Conservation (phyloP, 257 asterid species). For the Rhazya stricta region DNA sequence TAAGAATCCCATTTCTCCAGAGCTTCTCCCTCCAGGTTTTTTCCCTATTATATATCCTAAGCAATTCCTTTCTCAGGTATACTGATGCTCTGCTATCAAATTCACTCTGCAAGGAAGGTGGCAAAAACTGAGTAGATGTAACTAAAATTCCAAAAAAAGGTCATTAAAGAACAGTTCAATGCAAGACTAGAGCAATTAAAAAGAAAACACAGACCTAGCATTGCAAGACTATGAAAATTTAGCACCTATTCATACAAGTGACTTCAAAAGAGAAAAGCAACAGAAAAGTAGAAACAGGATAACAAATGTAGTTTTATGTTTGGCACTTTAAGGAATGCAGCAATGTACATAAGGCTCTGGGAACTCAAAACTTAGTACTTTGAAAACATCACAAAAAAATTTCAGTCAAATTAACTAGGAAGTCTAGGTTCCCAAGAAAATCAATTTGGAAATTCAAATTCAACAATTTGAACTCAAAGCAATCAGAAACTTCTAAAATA, state of each 20-base stretch:
- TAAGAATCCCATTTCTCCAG: constrained; percentile 72
- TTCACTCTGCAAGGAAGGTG: constrained; percentile 48
- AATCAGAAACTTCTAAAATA: not conserved
- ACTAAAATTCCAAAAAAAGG: not conserved
- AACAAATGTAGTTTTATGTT: not conserved
- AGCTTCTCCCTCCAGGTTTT: constrained; percentile 76
- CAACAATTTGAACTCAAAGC: not conserved
- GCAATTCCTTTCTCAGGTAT: constrained; percentile 61
- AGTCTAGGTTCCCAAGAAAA: not conserved
- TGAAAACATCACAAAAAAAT: not conserved
- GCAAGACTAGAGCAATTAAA: not conserved
- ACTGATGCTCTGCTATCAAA: constrained; percentile 54
- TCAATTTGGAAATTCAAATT: not conserved
- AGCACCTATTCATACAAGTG: not conserved
- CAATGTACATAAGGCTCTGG: not conserved
- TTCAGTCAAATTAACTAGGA: not conserved
- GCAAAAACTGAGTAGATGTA: constrained; percentile 19
- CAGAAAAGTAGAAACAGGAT: not conserved
- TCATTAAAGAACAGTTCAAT: not conserved
- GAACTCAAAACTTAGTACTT: not conserved
- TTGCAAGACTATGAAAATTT: not conserved
- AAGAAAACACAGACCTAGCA: not conserved
- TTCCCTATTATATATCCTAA: constrained; percentile 60
- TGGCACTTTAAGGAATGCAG: not conserved
- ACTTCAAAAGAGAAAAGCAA: not conserved